These are phyloP conservation scores for Floccularia luteovirens DNA, from an alignment of 768 basidiomycete genomes.

Conservation along the genomic window DNA sequence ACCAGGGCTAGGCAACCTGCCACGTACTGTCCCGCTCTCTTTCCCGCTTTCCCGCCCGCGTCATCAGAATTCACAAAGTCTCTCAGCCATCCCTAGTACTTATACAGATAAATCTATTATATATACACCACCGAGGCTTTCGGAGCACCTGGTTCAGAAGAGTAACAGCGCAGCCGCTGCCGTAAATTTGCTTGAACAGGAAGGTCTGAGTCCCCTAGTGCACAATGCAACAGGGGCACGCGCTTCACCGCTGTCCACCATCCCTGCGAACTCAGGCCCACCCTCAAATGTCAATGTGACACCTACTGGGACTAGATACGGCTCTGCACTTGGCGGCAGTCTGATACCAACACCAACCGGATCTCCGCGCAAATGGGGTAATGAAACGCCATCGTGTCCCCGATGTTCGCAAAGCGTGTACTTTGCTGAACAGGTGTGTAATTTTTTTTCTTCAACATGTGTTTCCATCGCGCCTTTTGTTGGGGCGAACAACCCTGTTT, in stretches of 20 bases:
- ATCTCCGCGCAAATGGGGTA: slow-evolving; percentile 44
- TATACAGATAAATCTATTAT: background rate
- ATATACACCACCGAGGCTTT: background rate
- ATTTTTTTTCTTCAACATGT: background rate
- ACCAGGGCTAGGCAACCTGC: slow-evolving; percentile 35
- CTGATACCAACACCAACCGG: slow-evolving; percentile 23
- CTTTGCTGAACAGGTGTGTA: slow-evolving; percentile 77
- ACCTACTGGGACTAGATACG: slow-evolving; percentile 62
- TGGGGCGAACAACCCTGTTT: too few relatives aligned
- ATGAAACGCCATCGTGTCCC: slow-evolving; percentile 55
- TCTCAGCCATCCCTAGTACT: slow-evolving; percentile 1
- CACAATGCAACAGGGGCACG: slow-evolving; percentile 15
- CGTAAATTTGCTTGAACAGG: slow-evolving; percentile 9
- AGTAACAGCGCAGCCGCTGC: slow-evolving; percentile 8
- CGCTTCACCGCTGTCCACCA: background rate
- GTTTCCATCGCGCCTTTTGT: too few relatives aligned
- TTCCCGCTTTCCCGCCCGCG: slow-evolving; percentile 16
- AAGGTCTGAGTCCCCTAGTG: slow-evolving; percentile 17
- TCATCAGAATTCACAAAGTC: slow-evolving; percentile 13
- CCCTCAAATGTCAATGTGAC: slow-evolving; percentile 11
- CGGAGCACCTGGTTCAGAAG: background rate
- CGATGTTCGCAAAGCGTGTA: slow-evolving; percentile 72
- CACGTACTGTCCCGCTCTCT: slow-evolving; percentile 47
- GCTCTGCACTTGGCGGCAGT: slow-evolving; percentile 37
- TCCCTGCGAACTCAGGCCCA: background rate